Base-by-base conservation (phyloP, 2,329 filamentous ascomycete genomes). In the Alternaria sp. region DNA sequence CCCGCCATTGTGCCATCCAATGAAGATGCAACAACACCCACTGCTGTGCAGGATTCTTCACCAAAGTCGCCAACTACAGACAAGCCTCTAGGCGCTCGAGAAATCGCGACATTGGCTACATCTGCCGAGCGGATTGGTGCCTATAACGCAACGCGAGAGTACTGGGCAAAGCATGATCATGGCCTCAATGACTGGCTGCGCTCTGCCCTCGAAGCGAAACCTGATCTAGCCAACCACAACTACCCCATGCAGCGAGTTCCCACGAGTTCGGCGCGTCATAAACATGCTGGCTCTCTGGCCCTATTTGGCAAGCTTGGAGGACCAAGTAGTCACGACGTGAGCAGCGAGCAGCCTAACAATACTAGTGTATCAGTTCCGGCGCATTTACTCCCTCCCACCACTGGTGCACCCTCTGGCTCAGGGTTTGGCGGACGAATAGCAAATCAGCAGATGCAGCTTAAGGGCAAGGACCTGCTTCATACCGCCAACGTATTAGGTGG, bases 381-480 rank as follows among this genome's bases (percentile, higher is more conserved):
- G 7, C 66, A 59, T 24, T 61, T 66, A 37, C 69, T 54, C 17
- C 69, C 71, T 28, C 68, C 71, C 9, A 66, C 64, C 29, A 51
- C 61, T 29, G 57, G 60, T 7, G 51, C 66, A 28, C 55, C 65
- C 7, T 66, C 67, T 40, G 58, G 60, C n/a, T 65, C 68, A 21
- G 61, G 68, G 10, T 70, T 70, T 28, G 57, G 66, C 23, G 54
- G 69, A 10, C 63, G 66, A 36, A 58, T 68, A 44, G 62, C 65
- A 49, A 69, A 72, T 57, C 54, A 72, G 51, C 71, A 76, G 56
- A 86, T 93, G 75, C 90, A 92, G 68, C 85, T 88, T 37, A 94
- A 93, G 81, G 89, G 93, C 75, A 97, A 97, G 80, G 93, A 96
- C 70, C 81, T 97, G 28, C 84, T 97, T 73, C 91, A 95, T 65